A percentile compares a stretch with the other conserved stretches of the same genome.
phyloP scores from a whole-genome alignment of 306 rosid species.

The Prunus persica region DNA sequence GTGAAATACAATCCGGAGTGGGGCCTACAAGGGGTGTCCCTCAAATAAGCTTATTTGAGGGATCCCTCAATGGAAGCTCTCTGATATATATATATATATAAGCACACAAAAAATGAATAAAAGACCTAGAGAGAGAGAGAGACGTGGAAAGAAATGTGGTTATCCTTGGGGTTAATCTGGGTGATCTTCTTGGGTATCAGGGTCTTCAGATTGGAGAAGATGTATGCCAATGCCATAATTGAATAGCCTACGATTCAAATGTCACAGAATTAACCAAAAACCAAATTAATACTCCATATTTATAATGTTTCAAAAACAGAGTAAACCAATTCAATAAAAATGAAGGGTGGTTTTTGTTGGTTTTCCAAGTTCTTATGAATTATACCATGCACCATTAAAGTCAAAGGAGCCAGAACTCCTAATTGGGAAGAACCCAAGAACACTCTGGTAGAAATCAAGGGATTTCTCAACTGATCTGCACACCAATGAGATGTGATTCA shows the following conservation, averaged over 20 bases:
- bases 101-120: neutral
- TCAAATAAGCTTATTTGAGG: too few relatives aligned
- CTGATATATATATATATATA: too few relatives aligned
- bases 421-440: conserved; percentile 64
- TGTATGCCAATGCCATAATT: conserved; percentile 79
- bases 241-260: conserved; percentile 46
- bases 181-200: conserved; percentile 42
- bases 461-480: conserved; percentile 71
- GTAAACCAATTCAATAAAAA: neutral
- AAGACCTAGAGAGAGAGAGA: neutral
- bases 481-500: conserved; percentile 73
- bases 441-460: conserved; percentile 50
- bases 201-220: conserved; percentile 65
- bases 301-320: neutral
- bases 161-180: conserved; percentile 65
- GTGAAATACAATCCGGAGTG: too few relatives aligned
- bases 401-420: conserved; percentile 45
- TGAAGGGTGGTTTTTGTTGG: neutral
- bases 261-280: conserved; percentile 5
- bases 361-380: neutral
- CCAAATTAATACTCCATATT: neutral
- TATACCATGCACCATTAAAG: conserved; percentile 53
- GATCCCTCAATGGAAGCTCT: too few relatives aligned
- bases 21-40: too few relatives aligned
- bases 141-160: conserved; percentile 62